Percentiles rank a stretch among this genome's conserved stretches.
Evolutionary conservation across 140 eudicot genomes (phyloP).

Genomic region (Cichorium intybus): DNA sequence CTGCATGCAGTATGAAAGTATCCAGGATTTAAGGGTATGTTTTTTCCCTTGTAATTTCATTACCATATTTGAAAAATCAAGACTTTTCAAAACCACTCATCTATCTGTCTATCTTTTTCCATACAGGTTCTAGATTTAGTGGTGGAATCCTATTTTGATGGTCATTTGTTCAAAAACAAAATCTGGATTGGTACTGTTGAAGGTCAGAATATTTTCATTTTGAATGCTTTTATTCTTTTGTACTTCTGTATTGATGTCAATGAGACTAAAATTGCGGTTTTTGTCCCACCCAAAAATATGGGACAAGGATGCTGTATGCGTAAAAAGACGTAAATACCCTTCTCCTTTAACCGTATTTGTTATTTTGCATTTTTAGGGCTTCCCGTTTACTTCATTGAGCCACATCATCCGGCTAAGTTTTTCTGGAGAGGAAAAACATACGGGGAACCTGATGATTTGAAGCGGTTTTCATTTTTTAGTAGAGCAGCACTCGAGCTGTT

Average conservation of each 20-base stretch:
- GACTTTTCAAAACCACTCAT: not conserved
- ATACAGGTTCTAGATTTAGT: conserved; percentile 70
- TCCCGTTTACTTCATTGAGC: conserved; percentile 96
- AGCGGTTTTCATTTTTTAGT: conserved; percentile 91
- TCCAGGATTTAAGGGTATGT: conserved; percentile 64
- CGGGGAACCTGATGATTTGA: conserved; percentile 90
- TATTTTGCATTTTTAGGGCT: conserved; percentile 53
- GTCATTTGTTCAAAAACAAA: conserved; percentile 69
- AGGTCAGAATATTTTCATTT: conserved; percentile 43
- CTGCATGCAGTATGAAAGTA: conserved; percentile 78
- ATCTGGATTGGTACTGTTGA: conserved; percentile 96
- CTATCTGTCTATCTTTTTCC: conserved; percentile 6
- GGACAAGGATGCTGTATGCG: too few relatives aligned
- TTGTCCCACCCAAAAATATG: too few relatives aligned
- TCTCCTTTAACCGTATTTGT: not conserved
- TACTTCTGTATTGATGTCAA: not conserved
- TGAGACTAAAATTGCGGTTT: too few relatives aligned
- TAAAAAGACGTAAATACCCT: not conserved
- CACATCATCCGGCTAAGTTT: conserved; percentile 84
- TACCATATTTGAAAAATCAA: conserved; percentile 2
- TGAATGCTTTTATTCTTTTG: too few relatives aligned
- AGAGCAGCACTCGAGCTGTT: conserved; percentile 97
- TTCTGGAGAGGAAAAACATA: conserved; percentile 93
- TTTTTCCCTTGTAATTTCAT: conserved; percentile 1
- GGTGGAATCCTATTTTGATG: conserved; percentile 91